These are phyloP conservation scores for Corylus americana DNA, from an alignment of 306 rosid species.

Conservation along the genomic window DNA sequence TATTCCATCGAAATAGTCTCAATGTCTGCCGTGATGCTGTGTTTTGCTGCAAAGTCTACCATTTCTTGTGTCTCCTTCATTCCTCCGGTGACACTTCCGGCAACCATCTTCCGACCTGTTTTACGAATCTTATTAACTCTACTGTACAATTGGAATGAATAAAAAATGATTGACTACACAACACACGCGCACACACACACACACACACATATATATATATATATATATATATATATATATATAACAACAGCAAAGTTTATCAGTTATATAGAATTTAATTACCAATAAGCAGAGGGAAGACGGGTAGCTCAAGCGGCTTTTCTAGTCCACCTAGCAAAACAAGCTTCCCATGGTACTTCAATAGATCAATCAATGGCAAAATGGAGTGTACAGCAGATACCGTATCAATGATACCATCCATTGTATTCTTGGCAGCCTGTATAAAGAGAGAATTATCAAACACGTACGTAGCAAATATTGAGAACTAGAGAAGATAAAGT, in stretches of 20 bases:
- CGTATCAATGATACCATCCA: constrained; percentile 49
- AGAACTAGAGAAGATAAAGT: too few relatives aligned
- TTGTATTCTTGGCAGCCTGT: constrained; percentile 34
- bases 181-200: too few relatives aligned
- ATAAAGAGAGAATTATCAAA: not conserved
- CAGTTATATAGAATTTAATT: not conserved
- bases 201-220: too few relatives aligned
- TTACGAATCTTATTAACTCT: not conserved
- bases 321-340: constrained; percentile 41
- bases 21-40: not conserved
- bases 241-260: not conserved
- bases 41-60: not conserved
- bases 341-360: constrained; percentile 36
- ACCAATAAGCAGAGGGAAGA: constrained; percentile 33
- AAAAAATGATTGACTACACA: not conserved
- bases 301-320: constrained; percentile 35
- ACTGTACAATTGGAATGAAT: not conserved
- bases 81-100: not conserved
- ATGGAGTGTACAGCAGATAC: constrained; percentile 16
- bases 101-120: not conserved
- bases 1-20: not conserved
- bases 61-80: not conserved
- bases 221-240: not conserved
- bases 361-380: constrained; percentile 4
- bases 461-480: too few relatives aligned